Conservation (phyloP, 768 basidiomycete species). For the Pisolithus tinctorius region DNA sequence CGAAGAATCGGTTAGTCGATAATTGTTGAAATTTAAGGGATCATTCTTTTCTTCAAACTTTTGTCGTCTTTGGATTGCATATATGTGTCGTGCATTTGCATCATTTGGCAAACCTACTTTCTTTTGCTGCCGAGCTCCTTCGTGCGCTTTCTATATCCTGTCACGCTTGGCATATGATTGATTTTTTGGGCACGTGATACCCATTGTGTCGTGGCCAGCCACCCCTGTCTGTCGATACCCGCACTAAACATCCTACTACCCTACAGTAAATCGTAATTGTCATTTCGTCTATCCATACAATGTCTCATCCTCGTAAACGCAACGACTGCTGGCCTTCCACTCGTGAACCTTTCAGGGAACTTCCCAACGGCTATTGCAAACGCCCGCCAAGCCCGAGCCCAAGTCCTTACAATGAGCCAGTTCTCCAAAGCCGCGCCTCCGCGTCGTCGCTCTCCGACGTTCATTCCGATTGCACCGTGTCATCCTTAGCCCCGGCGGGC, state of each 20-base stretch:
- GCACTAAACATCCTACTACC: no score
- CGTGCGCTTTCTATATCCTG: no score
- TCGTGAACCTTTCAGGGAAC: no score
- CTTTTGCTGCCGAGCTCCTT: neutral
- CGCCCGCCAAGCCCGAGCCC: constrained; percentile 1
- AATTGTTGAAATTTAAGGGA: constrained; percentile 15
- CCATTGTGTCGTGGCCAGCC: constrained; percentile 21
- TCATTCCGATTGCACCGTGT: neutral
- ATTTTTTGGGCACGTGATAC: constrained; percentile 22
- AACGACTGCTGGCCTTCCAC: no score
- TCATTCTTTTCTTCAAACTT: neutral
- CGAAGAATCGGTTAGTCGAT: constrained; percentile 44
- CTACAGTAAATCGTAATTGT: no score
- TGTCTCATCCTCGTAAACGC: no score
- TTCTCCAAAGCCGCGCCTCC: neutral
- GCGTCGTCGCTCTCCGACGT: constrained; percentile 5
- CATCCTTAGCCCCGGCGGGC: neutral
- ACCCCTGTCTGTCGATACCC: neutral
- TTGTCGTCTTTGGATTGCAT: neutral
- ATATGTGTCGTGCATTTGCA: neutral
- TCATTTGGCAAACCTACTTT: neutral
- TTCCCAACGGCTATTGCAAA: neutral
- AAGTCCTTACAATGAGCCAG: constrained; percentile 18
- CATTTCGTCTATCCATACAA: no score
- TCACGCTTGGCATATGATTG: constrained; percentile 7